Conservation (phyloP, 345 rosid species). For the Gynandropsis gynandra region DNA sequence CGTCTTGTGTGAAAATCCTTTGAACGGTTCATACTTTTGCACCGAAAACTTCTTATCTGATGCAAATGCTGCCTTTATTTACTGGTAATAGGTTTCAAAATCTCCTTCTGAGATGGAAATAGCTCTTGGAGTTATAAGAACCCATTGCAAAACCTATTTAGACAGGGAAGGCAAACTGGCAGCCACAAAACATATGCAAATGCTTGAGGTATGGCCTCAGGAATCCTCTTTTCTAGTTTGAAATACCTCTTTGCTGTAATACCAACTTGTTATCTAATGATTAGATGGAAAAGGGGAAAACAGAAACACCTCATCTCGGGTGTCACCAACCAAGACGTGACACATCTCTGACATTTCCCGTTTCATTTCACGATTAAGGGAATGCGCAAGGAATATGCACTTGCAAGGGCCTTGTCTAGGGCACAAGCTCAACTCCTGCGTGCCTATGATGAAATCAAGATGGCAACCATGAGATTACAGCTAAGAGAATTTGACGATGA, state of each 20-base stretch:
- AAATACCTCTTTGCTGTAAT: neutral
- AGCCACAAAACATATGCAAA: constrained; percentile 64
- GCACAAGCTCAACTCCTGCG: constrained; percentile 77
- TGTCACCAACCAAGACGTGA: constrained; percentile 13
- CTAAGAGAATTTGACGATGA: constrained; percentile 70
- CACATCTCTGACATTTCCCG: constrained; percentile 27
- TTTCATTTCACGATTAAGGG: constrained; percentile 32
- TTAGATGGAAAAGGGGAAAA: constrained; percentile 11
- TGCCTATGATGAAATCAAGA: constrained; percentile 88
- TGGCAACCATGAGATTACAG: constrained; percentile 84
- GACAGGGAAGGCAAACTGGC: constrained; percentile 47
- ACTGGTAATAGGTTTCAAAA: constrained; percentile 56
- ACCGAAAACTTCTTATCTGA: neutral
- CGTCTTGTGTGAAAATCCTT: neutral
- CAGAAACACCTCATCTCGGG: constrained; percentile 5
- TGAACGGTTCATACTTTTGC: constrained; percentile 10
- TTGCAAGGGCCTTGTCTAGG: constrained; percentile 74
- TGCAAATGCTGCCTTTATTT: constrained; percentile 9
- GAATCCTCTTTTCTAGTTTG: constrained; percentile 11
- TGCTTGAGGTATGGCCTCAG: constrained; percentile 57
- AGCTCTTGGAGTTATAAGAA: constrained; percentile 82
- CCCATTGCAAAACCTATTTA: constrained; percentile 54
- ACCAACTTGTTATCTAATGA: no score
- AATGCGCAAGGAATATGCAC: constrained; percentile 83
- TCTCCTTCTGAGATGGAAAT: constrained; percentile 79